Evolutionary conservation across 1,139 yeast species (phyloP).

Genomic region (Scheffersomyces quercinus): DNA sequence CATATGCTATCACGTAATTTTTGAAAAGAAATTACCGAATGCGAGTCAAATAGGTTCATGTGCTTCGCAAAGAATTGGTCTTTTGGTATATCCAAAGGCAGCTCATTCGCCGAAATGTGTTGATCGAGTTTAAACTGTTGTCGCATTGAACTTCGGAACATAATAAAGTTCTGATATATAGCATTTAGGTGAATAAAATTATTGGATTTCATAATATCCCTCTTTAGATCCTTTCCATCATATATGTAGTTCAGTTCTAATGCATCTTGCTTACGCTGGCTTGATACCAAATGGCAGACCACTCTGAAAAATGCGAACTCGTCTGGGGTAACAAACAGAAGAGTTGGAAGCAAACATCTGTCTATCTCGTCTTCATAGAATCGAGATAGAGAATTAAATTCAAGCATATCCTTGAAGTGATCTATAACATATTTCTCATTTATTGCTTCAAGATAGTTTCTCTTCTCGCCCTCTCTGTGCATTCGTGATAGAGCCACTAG

Average conservation of each 20-base stretch:
- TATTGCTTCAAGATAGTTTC: background rate
- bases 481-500: background rate
- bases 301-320: slow-evolving; percentile 12
- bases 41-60: too few relatives aligned
- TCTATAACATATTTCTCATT: background rate
- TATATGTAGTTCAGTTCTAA: background rate
- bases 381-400: background rate
- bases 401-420: background rate
- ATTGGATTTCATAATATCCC: slow-evolving; percentile 7
- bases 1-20: background rate
- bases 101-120: too few relatives aligned
- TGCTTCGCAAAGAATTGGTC: too few relatives aligned
- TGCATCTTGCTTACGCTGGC: background rate
- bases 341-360: slow-evolving; percentile 1
- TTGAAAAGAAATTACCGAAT: background rate
- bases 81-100: too few relatives aligned
- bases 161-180: slow-evolving; percentile 7
- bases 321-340: slow-evolving; percentile 3
- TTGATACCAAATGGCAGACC: slow-evolving; percentile 6
- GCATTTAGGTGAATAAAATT: slow-evolving; percentile 18
- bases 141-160: background rate
- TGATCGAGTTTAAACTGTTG: too few relatives aligned
- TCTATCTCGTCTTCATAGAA: background rate
- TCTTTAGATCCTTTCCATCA: background rate
- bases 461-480: background rate